Base-by-base conservation (phyloP, 2,329 filamentous ascomycete species). In the Neurospora sp. region DNA sequence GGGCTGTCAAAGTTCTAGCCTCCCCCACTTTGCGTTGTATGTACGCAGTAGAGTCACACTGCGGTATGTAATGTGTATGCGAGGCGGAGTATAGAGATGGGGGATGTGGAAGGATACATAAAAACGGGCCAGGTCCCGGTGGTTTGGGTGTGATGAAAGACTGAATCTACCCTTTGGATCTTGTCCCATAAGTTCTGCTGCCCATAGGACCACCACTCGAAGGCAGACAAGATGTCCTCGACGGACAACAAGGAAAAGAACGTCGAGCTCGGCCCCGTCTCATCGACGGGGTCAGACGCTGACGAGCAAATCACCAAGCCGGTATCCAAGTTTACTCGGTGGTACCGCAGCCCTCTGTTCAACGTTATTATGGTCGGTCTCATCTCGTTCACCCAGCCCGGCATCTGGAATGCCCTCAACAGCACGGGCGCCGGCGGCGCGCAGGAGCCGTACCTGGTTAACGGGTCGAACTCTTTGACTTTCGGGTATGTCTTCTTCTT, bases 361-460 rank as follows among this genome's bases (percentile, higher is more conserved):
- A 82, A 84, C 70, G 82, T 82, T 67, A 80, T 84, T 46, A 70
- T 84, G 19, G 80, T 83, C 4, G 82, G 82, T 23, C 71, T 81
- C 66, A 80, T 80, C 23, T 80, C 79, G 4, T 84, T 84, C 73
- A 82, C 81, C 1, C 81, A 83, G 52, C 82, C 82, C 0, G 82
- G 82, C 2, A 82, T 84, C 28, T 84, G 82, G 82, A 83, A 81
- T 70, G 82, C 82, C 3, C 75, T 84, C 17, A 83, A 83, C 72
- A 78, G 78, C 75, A 77, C 75, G 66, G 79, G 79, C 13, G 78
- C 79, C 2, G 79, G 79, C 8, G 79, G 79, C 15, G 76, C 77
- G 69, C 77, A 79, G 68, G 75, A 77, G 70, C 78, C 75, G 4
- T 81, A 79, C 67, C 76, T 82, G 3, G 80, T 82, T 70, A 82